Conservation (phyloP, 106 monocot species). For the Phalaenopsis equestris region DNA sequence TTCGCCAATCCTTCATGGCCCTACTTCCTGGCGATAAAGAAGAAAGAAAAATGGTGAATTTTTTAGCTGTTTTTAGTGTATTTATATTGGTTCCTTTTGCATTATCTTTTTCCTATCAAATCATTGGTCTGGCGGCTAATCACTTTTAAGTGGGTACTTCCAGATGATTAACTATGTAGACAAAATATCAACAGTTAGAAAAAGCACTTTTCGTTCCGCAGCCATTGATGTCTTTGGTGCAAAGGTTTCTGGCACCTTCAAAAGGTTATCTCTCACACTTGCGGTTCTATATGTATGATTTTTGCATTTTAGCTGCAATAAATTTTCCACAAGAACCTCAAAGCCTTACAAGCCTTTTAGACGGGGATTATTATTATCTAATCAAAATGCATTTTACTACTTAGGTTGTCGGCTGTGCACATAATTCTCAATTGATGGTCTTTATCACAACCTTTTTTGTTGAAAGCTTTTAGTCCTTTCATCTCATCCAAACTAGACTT, state of each 20-base stretch:
- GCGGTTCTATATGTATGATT: background rate
- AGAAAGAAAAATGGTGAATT: slow-evolving; percentile 69
- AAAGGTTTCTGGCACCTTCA: slow-evolving; percentile 93
- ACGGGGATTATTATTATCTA: too few species aligned
- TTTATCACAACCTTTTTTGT: too few species aligned
- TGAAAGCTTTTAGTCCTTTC: too few species aligned
- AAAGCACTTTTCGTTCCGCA: slow-evolving; percentile 53
- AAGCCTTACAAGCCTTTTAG: too few species aligned
- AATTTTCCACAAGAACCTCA: too few species aligned
- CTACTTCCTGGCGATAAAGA: slow-evolving; percentile 70
- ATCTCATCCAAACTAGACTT: too few species aligned
- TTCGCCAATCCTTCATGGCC: slow-evolving; percentile 79
- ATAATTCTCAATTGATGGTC: too few species aligned
- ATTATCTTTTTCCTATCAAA: background rate
- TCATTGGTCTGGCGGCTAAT: slow-evolving; percentile 4
- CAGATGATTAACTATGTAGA: slow-evolving; percentile 83
- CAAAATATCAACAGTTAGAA: slow-evolving; percentile 63
- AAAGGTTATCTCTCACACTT: slow-evolving; percentile 43
- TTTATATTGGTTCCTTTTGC: slow-evolving; percentile 8
- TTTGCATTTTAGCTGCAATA: too few species aligned
- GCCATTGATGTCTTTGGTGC: slow-evolving; percentile 75
- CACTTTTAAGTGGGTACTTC: slow-evolving; percentile 7
- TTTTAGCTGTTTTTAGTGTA: background rate
- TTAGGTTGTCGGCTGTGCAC: too few species aligned
- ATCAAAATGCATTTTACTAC: too few species aligned